A percentile compares a stretch with the other conserved stretches of the same genome.
Evolutionary conservation across 2,329 filamentous ascomycete species (phyloP).

Genomic region (Claviceps pusilla): DNA sequence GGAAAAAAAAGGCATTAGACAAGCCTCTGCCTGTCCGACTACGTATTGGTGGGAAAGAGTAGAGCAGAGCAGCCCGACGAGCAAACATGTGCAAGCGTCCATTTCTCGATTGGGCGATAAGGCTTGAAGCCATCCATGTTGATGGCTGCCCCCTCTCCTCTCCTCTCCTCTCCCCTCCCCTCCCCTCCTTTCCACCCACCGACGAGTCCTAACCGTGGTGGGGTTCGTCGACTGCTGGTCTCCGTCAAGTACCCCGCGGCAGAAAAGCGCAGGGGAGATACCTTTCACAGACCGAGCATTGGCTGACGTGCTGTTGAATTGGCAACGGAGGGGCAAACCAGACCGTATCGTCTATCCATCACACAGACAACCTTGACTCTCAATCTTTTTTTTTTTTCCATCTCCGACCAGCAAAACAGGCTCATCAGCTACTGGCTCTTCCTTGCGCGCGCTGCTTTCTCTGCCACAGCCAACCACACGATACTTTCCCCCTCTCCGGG

Average conservation of each 20-base stretch:
- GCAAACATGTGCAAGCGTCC: background rate
- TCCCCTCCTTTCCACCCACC: too few species aligned
- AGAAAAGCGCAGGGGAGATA: slow-evolving; percentile 7
- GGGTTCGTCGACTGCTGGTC: slow-evolving; percentile 2
- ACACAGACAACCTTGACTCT: slow-evolving; percentile 2
- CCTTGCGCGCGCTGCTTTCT: background rate
- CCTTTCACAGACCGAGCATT: slow-evolving; percentile 2
- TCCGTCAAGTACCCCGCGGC: slow-evolving; percentile 7
- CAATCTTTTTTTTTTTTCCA: background rate
- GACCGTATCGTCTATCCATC: slow-evolving; percentile 1
- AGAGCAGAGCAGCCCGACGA: too few species aligned
- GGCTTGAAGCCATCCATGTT: background rate
- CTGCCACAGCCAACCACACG: background rate
- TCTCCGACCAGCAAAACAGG: background rate
- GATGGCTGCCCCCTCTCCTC: too few species aligned
- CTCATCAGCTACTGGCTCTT: background rate
- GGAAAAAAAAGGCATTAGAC: too few species aligned
- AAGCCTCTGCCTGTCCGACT: too few species aligned
- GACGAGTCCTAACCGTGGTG: background rate
- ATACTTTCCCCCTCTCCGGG: background rate
- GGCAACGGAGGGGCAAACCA: slow-evolving; percentile 2
- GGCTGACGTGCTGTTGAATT: slow-evolving; percentile 2
- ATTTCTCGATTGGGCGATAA: background rate
- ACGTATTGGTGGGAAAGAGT: too few species aligned
- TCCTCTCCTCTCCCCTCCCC: too few species aligned